Base-by-base conservation (phyloP, 2,329 filamentous ascomycete genomes). In the Ophiosphaerella narmari region DNA sequence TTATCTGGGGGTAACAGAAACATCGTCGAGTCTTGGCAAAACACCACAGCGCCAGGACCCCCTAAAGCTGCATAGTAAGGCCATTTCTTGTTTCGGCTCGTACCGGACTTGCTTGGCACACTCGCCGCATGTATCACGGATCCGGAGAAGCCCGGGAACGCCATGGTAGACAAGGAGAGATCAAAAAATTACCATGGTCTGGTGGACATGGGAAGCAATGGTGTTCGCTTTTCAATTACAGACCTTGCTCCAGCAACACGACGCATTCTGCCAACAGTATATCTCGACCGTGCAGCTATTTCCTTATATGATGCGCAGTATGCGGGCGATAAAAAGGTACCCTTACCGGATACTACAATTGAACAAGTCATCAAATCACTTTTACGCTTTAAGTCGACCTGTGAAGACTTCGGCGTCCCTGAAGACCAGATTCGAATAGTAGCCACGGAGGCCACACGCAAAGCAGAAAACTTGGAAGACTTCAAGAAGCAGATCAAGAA, bases 141-240 rank as follows among this genome's bases (percentile, higher is more conserved):
- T 55, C 48, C 41, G 50, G 49, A 54, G 52, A 55, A 56, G 18
- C 49, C 42, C 48, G 41, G 50, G 47, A 48, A 46, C n/a, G 33
- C 46, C 35, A 59, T 59, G 53, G 50, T 42, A 29, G 53, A 54
- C 16, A 36, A 29, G 41, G 54, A 62, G 43, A 59, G 50, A 42
- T 59, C 56, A 36, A 46, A 42, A 43, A 54, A 60, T 44, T 66
- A 65, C 45, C 66, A 70, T 65, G 68, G 67, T 24, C 52, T 72
- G 54, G 68, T 72, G 52, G 68, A 72, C 38, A 71, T 72, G 68
- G 68, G 68, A 46, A 72, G 91, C 78, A 97, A 96, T 78, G 92
- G 91, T 63, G 93, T 96, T 64, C 90, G 92, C 47, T 96, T 96
- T 78, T 93, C 90, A 38, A 90, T 96, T 65, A 90, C 91, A 7